A percentile compares a stretch with the other conserved stretches of the same genome.
Conservation (phyloP, 2,329 filamentous ascomycete species). For the Pezicula neosporulosa region DNA sequence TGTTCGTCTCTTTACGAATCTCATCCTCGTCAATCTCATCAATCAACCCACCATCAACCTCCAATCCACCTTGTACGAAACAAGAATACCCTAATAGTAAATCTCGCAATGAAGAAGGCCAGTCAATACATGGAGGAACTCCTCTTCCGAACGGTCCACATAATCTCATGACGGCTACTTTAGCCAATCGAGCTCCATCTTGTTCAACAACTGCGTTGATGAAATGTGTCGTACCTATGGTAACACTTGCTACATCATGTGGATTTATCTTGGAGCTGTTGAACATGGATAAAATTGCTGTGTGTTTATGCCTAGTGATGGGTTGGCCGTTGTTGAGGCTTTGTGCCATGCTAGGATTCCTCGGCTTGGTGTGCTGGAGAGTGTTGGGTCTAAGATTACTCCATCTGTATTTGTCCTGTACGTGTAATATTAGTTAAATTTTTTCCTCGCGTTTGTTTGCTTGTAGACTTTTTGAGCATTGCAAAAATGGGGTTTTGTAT, state of each 20-base stretch:
- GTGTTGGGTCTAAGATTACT: conserved; percentile 15
- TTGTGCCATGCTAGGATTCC: conserved; percentile 18
- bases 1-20: conserved; percentile 5
- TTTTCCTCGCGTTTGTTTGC: neutral
- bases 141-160: conserved; percentile 48
- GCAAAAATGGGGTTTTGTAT: neutral
- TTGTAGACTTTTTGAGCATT: neutral
- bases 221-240: conserved; percentile 44
- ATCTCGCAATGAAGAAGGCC: conserved; percentile 44
- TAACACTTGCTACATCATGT: conserved; percentile 27
- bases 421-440: neutral
- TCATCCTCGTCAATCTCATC: conserved; percentile 8
- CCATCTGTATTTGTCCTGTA: conserved; percentile 19
- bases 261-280: conserved; percentile 10
- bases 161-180: conserved; percentile 51
- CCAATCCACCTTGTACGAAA: conserved; percentile 45
- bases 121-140: conserved; percentile 39
- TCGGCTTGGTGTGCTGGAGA: conserved; percentile 8
- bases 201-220: conserved; percentile 55
- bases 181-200: conserved; percentile 43
- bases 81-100: conserved; percentile 44
- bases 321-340: conserved; percentile 15
- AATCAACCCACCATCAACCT: conserved; percentile 25
- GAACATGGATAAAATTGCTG: conserved; percentile 17
- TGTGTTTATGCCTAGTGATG: conserved; percentile 17